Evolutionary conservation across 2,329 filamentous ascomycete species (phyloP), one percentile per base, ranked within the genome.

Genomic region (Akanthomyces lecanii): DNA sequence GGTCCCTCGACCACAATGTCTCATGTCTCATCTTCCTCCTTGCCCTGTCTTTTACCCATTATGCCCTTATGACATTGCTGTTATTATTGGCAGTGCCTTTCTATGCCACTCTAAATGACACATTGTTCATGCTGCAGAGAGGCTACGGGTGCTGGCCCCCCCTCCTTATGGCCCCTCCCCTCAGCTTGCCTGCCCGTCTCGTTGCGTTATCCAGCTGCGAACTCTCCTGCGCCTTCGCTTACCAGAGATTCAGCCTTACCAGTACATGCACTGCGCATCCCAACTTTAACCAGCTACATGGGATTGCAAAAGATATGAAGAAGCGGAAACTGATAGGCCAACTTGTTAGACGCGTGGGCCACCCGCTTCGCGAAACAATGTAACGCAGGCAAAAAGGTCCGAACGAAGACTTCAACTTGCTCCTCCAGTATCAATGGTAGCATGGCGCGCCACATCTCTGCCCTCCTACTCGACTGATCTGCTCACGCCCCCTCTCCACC

Each of bases 371-470:
- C 36, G 21, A 42, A 36, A 44, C 38, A 53, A 44, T 53, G 25
- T 18, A 4, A 61, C 58, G 25, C 11, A 30, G n/a, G 28, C 16
- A 42, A 53, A 60, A 53, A 45, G 38, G 50, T 50, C 58, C 40
- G 58, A 61, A 44, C 23, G 8, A 52, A 25, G 33, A 25, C 25
- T 28, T 25, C 50, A 25, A 52, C 18, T 53, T 53, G 4, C 38
- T 30, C 28, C 42, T 58, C 28, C 30, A 48, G 55, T 56, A 44
- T 47, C 21, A 21, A 21, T 21, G 21, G 21, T 57, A 11, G 14
- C 36, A 59, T 42, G 23, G 56, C 47, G 45, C 56, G 45, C 56
- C 45, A 50, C 56, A 59, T 52, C 57, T 51, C 50, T 44, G 36
- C 57, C 36, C 45, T 60, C 16, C 48, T 33, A 33, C 36, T 59